phyloP scores from a whole-genome alignment of 139 green algal species.

The Volvox reticuliferus region DNA sequence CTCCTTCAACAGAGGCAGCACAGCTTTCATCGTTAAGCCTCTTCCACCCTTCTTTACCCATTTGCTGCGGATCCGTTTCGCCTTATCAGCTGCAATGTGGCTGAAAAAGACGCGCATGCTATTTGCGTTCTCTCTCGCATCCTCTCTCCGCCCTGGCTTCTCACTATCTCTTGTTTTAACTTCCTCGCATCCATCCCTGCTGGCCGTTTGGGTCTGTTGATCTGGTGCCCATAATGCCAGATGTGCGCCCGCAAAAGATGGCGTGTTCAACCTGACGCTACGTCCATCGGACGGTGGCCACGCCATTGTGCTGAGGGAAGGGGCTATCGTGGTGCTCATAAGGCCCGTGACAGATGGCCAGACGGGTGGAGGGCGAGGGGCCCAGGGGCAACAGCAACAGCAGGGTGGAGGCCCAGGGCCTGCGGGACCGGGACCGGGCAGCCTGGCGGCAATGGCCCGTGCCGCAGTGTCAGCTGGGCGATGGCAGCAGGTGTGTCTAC shows the following conservation, averaged over 20 bases:
- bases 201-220: too few relatives aligned
- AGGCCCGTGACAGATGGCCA: neutral
- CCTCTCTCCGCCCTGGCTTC: neutral
- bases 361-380: neutral
- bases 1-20: too few relatives aligned
- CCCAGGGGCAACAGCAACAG: neutral
- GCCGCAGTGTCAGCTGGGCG: neutral
- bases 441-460: neutral
- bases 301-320: slow-evolving; percentile 6
- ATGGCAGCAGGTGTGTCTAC: neutral
- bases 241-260: slow-evolving; percentile 26
- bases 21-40: too few relatives aligned
- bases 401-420: slow-evolving; percentile 22
- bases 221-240: neutral
- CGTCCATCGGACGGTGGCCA: neutral
- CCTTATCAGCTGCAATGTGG: too few relatives aligned
- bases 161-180: neutral
- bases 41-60: too few relatives aligned
- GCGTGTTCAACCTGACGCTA: slow-evolving; percentile 39
- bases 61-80: too few relatives aligned
- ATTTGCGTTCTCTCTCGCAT: neutral
- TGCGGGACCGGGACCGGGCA: slow-evolving; percentile 13
- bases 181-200: too few relatives aligned
- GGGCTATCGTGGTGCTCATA: slow-evolving; percentile 36
- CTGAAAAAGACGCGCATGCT: too few relatives aligned